These are phyloP conservation scores for Limnomonas spitsbergensis DNA, from an alignment of 139 green algal species.

Conservation along the genomic window DNA sequence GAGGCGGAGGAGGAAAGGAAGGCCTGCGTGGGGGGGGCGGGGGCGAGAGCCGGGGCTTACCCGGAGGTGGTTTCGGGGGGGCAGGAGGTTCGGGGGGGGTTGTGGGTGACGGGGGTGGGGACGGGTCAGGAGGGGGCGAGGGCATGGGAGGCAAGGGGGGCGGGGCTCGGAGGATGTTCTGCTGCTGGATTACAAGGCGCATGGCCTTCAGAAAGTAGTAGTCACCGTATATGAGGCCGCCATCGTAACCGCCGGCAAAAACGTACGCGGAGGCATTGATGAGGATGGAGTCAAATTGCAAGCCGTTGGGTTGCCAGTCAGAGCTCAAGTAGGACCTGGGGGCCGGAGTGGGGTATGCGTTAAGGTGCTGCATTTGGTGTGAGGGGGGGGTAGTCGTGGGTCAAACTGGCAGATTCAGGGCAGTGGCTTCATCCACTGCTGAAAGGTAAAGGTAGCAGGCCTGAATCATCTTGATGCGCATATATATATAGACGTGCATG, in stretches of 20 bases:
- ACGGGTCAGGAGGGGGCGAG: neutral
- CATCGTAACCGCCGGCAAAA: neutral
- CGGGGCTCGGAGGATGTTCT: neutral
- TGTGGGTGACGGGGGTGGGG: neutral
- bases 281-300: neutral
- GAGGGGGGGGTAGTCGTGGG: no score
- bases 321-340: constrained; percentile 1
- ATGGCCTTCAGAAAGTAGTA: neutral
- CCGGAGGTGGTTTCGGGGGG: neutral
- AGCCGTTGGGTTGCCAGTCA: neutral
- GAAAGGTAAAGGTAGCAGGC: no score
- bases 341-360: no score
- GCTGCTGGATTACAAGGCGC: neutral
- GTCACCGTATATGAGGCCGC: neutral
- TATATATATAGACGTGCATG: no score
- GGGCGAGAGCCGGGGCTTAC: neutral
- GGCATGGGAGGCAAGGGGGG: neutral
- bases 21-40: neutral
- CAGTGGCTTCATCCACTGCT: no score
- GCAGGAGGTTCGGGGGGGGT: neutral
- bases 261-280: neutral
- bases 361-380: no score
- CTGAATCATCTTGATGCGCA: no score
- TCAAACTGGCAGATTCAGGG: no score
- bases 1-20: neutral